Conservation (phyloP, 2,329 filamentous ascomycete genomes). For the Leptographium lundbergii region DNA sequence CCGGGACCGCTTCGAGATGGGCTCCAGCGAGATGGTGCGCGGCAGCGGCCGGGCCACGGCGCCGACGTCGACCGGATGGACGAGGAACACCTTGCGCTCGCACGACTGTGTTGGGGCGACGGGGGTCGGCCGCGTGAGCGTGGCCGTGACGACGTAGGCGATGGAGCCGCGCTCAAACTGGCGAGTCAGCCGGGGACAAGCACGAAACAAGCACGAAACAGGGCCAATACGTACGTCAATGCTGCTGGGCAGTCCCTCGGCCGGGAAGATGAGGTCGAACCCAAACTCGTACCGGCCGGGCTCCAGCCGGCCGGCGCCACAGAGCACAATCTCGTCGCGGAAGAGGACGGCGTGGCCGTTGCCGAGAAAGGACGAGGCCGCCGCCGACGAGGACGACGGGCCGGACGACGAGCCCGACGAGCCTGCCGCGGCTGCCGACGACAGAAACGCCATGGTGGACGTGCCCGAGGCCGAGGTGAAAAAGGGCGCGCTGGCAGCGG, state of each 20-base stretch:
- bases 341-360: conserved; percentile 73
- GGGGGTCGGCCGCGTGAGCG: conserved; percentile 75
- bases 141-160: conserved; percentile 81
- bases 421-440: background rate
- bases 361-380: conserved; percentile 41
- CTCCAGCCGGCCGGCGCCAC: conserved; percentile 63
- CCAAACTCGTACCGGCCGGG: conserved; percentile 69
- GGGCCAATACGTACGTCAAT: conserved; percentile 66
- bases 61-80: conserved; percentile 78
- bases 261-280: conserved; percentile 24
- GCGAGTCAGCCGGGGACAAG: background rate
- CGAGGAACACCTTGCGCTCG: conserved; percentile 66
- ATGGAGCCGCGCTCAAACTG: conserved; percentile 94
- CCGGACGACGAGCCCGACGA: conserved; percentile 7
- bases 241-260: conserved; percentile 58
- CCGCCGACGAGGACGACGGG: conserved; percentile 6
- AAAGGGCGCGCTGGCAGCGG: conserved; percentile 18
- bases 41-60: conserved; percentile 61
- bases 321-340: conserved; percentile 69
- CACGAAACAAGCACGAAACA: background rate
- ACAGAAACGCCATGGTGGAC: background rate
- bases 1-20: conserved; percentile 59
- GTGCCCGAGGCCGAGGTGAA: conserved; percentile 14
- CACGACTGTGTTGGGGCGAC: conserved; percentile 70
- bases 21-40: conserved; percentile 75